Evolutionary conservation across 345 rosid genomes (phyloP), one percentile per base, ranked within the genome.

Genomic region (Isatis tinctoria): DNA sequence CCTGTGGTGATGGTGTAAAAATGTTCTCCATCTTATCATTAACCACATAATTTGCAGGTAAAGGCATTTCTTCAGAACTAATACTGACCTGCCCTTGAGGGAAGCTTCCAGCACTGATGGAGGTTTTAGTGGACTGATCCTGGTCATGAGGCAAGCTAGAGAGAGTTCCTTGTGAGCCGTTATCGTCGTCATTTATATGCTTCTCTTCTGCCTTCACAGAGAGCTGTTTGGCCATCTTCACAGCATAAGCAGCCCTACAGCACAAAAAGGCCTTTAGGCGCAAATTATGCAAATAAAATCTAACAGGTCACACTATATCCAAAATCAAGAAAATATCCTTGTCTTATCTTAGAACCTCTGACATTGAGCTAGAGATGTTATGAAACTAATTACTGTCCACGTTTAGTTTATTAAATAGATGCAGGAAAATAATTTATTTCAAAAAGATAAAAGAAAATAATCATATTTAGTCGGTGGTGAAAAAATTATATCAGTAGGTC

Each of bases 101-200:
- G 67, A 85, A 92, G 92, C 98, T 92, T 78, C 94, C 91, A 68
- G 82, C 78, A 81, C 98, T 89, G 67, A 89, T 85, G 49, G 98
- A 92, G 69, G 98, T 86, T 75, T 89, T 90, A 49, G 81, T 78
- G 59, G 97, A 92, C 83, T 85, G 93, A 73, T 81, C 96, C 60
- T 83, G 94, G 36, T 90, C 98, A 69, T 65, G 90, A 72, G 91
- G 98, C 90, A 92, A 83, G 85, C 91, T 87, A 67, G 98, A 83
- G 75, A 84, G 85, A 17, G 90, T 83, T 78, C 92, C 90, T 71
- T 88, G 96, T 45, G 97, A 89, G 81, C 97, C 76, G 28, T 80
- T 74, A 75, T 92, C 96, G 60, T 66, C 84, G 27, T 92, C 98
- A 85, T 83, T 90, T 78, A 87, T 70, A 72, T 81, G 86, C 85